A percentile compares a stretch with the other conserved stretches of the same genome.
Conservation (phyloP, 768 basidiomycete genomes). For the Russula sp. region DNA sequence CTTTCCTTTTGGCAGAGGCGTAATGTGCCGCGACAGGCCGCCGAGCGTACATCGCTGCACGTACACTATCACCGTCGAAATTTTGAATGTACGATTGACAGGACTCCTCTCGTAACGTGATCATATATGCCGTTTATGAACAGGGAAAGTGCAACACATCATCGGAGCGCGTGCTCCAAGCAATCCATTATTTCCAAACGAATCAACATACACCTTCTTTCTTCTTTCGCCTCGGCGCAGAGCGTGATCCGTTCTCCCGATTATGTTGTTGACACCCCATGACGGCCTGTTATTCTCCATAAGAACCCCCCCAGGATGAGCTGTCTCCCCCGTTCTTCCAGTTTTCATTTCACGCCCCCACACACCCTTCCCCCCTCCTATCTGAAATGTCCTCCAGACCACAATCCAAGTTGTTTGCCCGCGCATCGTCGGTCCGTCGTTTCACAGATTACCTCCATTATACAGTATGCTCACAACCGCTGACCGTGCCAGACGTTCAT, state of each 20-base stretch:
- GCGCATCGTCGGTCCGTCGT: constrained; percentile 16
- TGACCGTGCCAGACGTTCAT: background rate
- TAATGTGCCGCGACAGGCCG: background rate
- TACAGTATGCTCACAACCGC: background rate
- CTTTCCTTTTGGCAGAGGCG: background rate
- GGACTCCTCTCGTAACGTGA: no score
- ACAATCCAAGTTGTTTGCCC: constrained; percentile 9
- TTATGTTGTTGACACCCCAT: background rate
- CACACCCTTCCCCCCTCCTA: background rate
- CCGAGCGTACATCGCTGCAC: background rate
- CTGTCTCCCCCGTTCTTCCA: background rate
- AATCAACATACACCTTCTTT: background rate
- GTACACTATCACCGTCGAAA: no score
- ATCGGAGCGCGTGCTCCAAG: background rate
- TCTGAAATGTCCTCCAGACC: constrained; percentile 9
- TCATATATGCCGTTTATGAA: no score
- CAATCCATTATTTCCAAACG: background rate
- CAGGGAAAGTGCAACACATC: no score
- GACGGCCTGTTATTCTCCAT: background rate
- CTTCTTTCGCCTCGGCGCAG: background rate
- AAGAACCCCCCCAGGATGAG: background rate
- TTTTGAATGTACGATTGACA: background rate
- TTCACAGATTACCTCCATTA: background rate
- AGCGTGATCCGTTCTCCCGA: constrained; percentile 12
- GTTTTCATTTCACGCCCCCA: background rate